Evolutionary conservation across 1,139 yeast species (phyloP).

Genomic region (Tardiomyces digboiensis): DNA sequence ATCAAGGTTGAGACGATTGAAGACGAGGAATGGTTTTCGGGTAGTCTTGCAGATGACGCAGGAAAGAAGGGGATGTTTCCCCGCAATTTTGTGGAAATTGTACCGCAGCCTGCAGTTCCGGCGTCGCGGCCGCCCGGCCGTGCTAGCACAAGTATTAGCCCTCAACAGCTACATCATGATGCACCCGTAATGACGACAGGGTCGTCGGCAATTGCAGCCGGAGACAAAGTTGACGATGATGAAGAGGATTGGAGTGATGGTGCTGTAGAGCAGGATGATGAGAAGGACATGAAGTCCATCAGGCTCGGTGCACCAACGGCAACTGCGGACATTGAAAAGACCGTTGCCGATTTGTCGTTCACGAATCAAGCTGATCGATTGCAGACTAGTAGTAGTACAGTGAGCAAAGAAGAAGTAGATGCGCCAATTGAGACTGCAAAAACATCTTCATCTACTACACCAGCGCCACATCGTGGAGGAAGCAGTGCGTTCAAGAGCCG

Average conservation of each 20-base stretch:
- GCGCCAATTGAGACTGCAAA: neutral
- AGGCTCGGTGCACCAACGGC: neutral
- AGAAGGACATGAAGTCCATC: neutral
- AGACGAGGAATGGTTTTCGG: slow-evolving; percentile 89
- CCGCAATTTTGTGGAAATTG: slow-evolving; percentile 58
- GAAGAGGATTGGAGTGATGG: neutral
- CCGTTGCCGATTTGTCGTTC: neutral
- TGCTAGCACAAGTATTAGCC: too few relatives aligned
- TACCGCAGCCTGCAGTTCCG: neutral
- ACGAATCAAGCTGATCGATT: too few relatives aligned
- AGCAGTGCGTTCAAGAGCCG: slow-evolving; percentile 29
- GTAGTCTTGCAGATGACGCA: slow-evolving; percentile 38
- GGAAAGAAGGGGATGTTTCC: slow-evolving; percentile 74
- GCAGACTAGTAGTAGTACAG: neutral
- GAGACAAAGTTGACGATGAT: slow-evolving; percentile 2
- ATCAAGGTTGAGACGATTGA: slow-evolving; percentile 70
- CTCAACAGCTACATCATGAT: neutral
- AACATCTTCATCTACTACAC: neutral
- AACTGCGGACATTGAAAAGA: neutral
- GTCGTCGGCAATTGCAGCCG: too few relatives aligned
- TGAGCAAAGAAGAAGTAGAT: neutral
- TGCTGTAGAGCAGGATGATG: neutral
- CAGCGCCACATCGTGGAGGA: neutral
- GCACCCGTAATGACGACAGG: too few relatives aligned
- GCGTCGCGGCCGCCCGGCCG: slow-evolving; percentile 8